These are phyloP conservation scores for Schizochytrium sp. DNA, from an alignment of 108 stramenopile species.

Conservation along the genomic window DNA sequence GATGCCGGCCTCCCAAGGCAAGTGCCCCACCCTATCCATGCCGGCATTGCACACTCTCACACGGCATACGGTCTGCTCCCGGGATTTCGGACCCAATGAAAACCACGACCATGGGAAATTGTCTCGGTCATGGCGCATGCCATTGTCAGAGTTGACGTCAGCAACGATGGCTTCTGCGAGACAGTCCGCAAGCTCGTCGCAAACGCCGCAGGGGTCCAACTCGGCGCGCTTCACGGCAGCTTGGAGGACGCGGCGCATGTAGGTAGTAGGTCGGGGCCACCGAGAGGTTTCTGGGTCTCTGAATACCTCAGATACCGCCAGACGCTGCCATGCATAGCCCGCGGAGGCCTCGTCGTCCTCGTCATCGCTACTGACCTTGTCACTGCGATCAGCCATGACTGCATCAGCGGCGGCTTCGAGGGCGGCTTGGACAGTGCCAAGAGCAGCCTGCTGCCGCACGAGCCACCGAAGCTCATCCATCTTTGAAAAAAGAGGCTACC, in stretches of 20 bases:
- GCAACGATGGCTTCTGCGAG: conserved; percentile 17
- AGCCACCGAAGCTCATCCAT: conserved; percentile 42
- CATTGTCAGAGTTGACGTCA: background rate
- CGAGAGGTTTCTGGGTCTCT: background rate
- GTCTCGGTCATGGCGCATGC: background rate
- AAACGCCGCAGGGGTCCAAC: background rate
- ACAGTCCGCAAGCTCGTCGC: conserved; percentile 21
- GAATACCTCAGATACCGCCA: background rate
- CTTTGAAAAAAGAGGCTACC: too few relatives aligned
- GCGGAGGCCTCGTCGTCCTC: background rate
- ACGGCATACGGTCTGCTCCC: background rate
- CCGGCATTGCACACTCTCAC: conserved; percentile 4
- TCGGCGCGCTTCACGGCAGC: background rate
- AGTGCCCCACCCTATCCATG: conserved; percentile 30
- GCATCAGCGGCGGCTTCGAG: background rate
- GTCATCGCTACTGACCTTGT: background rate
- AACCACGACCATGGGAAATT: conserved; percentile 42
- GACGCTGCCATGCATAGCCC: background rate
- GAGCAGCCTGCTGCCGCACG: conserved; percentile 53
- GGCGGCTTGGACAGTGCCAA: background rate
- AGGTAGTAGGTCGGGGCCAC: background rate
- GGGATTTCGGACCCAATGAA: background rate
- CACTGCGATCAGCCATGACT: too few relatives aligned
- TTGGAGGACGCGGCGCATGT: background rate
- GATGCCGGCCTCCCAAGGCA: conserved; percentile 47